Conservation (phyloP, 2,329 filamentous ascomycete genomes). For the Colletotrichum ledebouriae region DNA sequence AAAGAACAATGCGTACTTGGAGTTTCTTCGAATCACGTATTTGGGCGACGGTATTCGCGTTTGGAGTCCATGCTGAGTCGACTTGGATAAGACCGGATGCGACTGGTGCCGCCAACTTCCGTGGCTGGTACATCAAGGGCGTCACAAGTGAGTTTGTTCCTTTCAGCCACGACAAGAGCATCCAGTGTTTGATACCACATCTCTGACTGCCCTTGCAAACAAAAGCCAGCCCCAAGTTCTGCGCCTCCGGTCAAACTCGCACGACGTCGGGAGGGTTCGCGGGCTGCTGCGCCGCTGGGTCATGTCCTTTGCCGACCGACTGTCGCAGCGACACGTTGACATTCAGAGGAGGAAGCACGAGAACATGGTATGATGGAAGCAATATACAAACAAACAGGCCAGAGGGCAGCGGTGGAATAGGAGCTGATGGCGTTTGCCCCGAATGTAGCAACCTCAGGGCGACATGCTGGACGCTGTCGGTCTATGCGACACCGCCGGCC, state of each 20-base stretch:
- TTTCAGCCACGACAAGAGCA: not conserved
- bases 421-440: not conserved
- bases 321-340: slow-evolving; percentile 15
- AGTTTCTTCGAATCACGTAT: not conserved
- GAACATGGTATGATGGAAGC: not conserved
- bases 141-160: not conserved
- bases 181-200: not conserved
- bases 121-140: slow-evolving; percentile 6
- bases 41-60: not conserved
- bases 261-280: slow-evolving; percentile 11
- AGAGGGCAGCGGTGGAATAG: not conserved
- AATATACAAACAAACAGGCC: no score
- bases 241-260: not conserved
- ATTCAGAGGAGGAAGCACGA: slow-evolving; percentile 4
- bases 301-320: slow-evolving; percentile 5
- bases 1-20: not conserved
- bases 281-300: slow-evolving; percentile 2
- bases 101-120: slow-evolving; percentile 8
- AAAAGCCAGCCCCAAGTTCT: slow-evolving; percentile 12
- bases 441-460: not conserved
- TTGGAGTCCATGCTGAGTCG: not conserved
- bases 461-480: slow-evolving; percentile 11
- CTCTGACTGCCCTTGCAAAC: no score
- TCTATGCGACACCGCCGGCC: slow-evolving; percentile 8
- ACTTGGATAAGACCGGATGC: slow-evolving; percentile 1